Base-by-base conservation (phyloP, 495 filamentous ascomycete genomes). In the Xylaria nigripes region DNA sequence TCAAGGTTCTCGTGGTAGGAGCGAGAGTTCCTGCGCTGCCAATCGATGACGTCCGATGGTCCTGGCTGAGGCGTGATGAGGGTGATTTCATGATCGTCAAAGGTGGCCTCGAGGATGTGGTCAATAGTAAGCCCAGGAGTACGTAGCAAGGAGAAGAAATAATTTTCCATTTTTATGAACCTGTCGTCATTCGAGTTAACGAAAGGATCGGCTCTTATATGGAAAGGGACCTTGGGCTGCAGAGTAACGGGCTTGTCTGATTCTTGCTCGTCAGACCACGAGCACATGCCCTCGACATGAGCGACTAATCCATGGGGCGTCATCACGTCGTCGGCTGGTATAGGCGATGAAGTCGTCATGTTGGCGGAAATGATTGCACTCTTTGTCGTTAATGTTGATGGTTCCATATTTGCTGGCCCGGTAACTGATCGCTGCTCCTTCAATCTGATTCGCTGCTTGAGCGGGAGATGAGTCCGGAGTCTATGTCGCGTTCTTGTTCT, bases 31-130 rank as follows among this genome's bases (percentile, higher is more conserved):
- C 47, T 36, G 16, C 40, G 51, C 34, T 66, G 64, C 16, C 45
- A 24, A 6, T 51, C 19, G 13, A 54, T 48, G 15, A 66, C 12
- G 10, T 58, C 51, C 7, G 54, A 48, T 9, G 61, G 58, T 2
- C 16, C 10, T n/a, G n/a, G 30, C 34, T 45, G 50, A 16, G 61
- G 56, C n/a, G 61, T 48, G 18, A 66, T 48, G 30, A 66, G 24
- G 2, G 3, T 5, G 38, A 66, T 60, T 43, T 66, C 64, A 49
- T 61, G 45, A 27, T 50, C 48, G 13, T 66, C 64, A 6, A 66
- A 66, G 5, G 27, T 58, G 8, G 32, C 53, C 21, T 61, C 38
- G 9, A 66, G 51, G 18, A 66, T 66, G 12, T 60, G 51, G 6
- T 57, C 16, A 36, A 66, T 49, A 1, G 54, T 58, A 25, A 58